Base-by-base conservation (phyloP, 2,329 filamentous ascomycete genomes). In the Ustilaginoidea virens region DNA sequence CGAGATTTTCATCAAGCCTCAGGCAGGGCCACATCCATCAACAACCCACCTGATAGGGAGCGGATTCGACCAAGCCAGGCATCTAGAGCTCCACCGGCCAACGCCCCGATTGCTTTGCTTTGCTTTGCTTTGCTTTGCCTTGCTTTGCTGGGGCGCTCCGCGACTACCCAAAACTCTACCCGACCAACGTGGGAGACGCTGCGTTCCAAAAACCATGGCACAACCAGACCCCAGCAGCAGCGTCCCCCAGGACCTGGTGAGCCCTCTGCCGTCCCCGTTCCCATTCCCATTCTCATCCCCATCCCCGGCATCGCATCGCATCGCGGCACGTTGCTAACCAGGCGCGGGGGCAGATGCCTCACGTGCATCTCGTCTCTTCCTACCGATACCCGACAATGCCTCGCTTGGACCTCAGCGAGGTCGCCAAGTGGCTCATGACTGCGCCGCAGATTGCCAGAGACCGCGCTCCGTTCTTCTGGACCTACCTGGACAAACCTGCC, bases 401-500 rank as follows among this genome's bases (percentile, higher is more conserved):
- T 28, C 68, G 71, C 29, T 63, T 92, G 40, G 72, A 77, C 41
- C 63, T 80, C 17, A 70, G 79, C 33, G 79, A 86, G 39, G 80
- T 87, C 16, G 77, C 83, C 36, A 76, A 81, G 45, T 87, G 82
- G 66, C 69, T 96, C 35, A 65, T 86, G 47, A 72, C 75, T 44
- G 86, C 85, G 22, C 82, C 86, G 7, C 78, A 81, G 47, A 79
- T 93, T 36, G 79, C 86, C 41, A 80, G 82, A 52, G 79, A 92
- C 46, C 65, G 75, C 38, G 77, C 85, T 27, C 73, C 87, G 3
- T 86, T 98, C 66, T 81, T 78, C 55, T 98, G 87, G 87, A 86
- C 80, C 25, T 93, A 87, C 51, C 70, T 96, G 32, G 74, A 90
- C 43, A 69, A 74, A 30, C 87, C 87, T 8, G 66, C 66, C 29